Percentiles rank a stretch among this genome's conserved stretches.
Conservation (phyloP, 1,139 yeast species). For the Dujonia santamariae region DNA sequence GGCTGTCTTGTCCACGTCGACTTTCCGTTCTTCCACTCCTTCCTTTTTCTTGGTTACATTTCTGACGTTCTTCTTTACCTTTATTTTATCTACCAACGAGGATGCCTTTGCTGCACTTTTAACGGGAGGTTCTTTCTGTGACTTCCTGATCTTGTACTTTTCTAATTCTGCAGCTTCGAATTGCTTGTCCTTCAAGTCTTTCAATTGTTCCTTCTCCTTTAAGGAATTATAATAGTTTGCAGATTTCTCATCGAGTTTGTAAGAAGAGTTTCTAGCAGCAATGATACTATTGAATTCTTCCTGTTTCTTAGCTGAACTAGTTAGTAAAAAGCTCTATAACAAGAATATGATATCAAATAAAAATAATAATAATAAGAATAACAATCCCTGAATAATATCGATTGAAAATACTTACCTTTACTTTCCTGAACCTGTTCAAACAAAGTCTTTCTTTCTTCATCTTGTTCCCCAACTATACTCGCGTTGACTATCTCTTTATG, state of each 20-base stretch:
- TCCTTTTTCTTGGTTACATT: too few species aligned
- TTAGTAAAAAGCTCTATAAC: slow-evolving; percentile 7
- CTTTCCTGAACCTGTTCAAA: slow-evolving; percentile 36
- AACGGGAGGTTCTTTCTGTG: too few species aligned
- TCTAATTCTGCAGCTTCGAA: slow-evolving; percentile 8
- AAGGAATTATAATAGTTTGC: slow-evolving; percentile 24
- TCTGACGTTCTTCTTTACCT: too few species aligned
- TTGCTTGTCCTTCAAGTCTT: slow-evolving; percentile 13
- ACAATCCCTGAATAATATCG: not conserved
- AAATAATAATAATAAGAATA: slow-evolving; percentile 1
- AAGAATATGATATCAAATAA: not conserved
- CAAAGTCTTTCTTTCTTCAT: slow-evolving; percentile 24
- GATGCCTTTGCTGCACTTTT: too few species aligned
- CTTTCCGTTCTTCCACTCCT: too few species aligned
- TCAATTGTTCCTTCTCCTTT: slow-evolving; percentile 14
- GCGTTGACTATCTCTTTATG: not conserved
- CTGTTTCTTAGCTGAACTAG: slow-evolving; percentile 23
- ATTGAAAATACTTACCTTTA: slow-evolving; percentile 21
- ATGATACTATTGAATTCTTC: slow-evolving; percentile 31
- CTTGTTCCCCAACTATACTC: slow-evolving; percentile 1
- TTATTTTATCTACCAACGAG: too few species aligned
- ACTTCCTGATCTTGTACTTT: slow-evolving; percentile 5
- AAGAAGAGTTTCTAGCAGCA: slow-evolving; percentile 36
- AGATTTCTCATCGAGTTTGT: slow-evolving; percentile 32
- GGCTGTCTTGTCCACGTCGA: too few species aligned